Percentiles rank a stretch among this genome's conserved stretches.
phyloP scores from a whole-genome alignment of 1,284 basidiomycete species.

The Rhizopogon hawkerae region DNA sequence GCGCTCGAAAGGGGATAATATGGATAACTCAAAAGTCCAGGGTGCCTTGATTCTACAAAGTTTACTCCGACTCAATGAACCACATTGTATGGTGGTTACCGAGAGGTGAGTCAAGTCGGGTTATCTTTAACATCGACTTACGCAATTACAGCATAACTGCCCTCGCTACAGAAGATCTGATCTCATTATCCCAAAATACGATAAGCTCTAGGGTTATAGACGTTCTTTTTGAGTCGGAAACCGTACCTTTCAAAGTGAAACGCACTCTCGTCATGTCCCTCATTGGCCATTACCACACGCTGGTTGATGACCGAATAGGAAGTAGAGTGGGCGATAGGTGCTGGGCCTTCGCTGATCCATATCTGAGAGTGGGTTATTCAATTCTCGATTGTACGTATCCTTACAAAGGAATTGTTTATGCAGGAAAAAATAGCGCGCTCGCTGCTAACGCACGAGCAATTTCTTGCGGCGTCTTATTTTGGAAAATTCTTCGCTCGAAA shows the following conservation, averaged over 20 bases:
- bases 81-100: slow-evolving; percentile 58
- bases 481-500: slow-evolving; percentile 81
- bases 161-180: slow-evolving; percentile 50
- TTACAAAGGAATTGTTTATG: slow-evolving; percentile 9
- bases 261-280: slow-evolving; percentile 67
- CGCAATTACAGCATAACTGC: slow-evolving; percentile 45
- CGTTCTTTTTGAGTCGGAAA: slow-evolving; percentile 60
- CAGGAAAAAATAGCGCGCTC: slow-evolving; percentile 87
- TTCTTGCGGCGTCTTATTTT: slow-evolving; percentile 67
- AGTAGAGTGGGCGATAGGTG: slow-evolving; percentile 81
- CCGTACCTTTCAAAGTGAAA: slow-evolving; percentile 58
- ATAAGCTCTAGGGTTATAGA: slow-evolving; percentile 81
- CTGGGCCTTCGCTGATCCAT: slow-evolving; percentile 83
- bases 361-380: slow-evolving; percentile 61
- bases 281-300: slow-evolving; percentile 65
- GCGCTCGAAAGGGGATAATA: slow-evolving; percentile 18
- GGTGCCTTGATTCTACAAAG: slow-evolving; percentile 82
- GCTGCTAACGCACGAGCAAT: slow-evolving; percentile 61
- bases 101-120: slow-evolving; percentile 45
- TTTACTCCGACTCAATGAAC: slow-evolving; percentile 58
- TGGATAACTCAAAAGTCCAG: slow-evolving; percentile 53
- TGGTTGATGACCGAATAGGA: slow-evolving; percentile 84
- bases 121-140: slow-evolving; percentile 1
- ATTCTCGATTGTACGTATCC: slow-evolving; percentile 1
- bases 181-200: slow-evolving; percentile 62